Base-by-base conservation (phyloP, 1,139 yeast species). In the Candida dubliniensis region DNA sequence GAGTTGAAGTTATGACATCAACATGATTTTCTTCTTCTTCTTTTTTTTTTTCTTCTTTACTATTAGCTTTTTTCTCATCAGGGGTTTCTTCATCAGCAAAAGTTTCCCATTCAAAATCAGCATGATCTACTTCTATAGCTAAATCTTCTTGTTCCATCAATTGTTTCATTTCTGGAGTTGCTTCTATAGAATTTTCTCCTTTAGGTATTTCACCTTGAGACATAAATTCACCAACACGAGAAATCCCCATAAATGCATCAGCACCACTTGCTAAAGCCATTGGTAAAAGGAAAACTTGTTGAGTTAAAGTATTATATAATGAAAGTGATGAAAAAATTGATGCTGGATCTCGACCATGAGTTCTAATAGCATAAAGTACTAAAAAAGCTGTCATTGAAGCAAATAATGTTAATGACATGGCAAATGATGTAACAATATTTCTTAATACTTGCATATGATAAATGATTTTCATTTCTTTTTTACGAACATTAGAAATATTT, bases 261-360 rank as follows among this genome's bases (percentile, higher is more conserved):
- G 82, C 76, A 47, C 81, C 84, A 43, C 79, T 66, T 26, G 88
- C 82, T 43, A 84, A 66, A 49, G 87, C 83, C 66, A 87, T 69
- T 23, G 96, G 96, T 42, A 87, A 67, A 55, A 87, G 68, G 57
- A 87, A 71, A 23, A 77, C 70, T 48, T 70, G 75, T 43, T 67
- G 69, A 4, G 81, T 60, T 51, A 78, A 68, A 31, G 81, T 75
- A 53, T 83, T 83, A 69, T 89, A 90, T 45, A 87, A 73, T 0
- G 95, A 77, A 43, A 90, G 70, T 10, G 96, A 84, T 0, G 96
- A 79, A 59, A 90, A 90, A n/a, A 89, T 81, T 31, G 76, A 68
- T 2, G 89, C 91, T 1, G 95, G 84, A 48, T 74, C 71, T 51
- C 80, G 74, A 23, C 71, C 64, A 37, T 74, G 43, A 66, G 50